A percentile compares a stretch with the other conserved stretches of the same genome.
These are phyloP conservation scores for Ambispora gerdemannii DNA, from an alignment of 192 early-diverging fungal genomes.

Conservation along the genomic window DNA sequence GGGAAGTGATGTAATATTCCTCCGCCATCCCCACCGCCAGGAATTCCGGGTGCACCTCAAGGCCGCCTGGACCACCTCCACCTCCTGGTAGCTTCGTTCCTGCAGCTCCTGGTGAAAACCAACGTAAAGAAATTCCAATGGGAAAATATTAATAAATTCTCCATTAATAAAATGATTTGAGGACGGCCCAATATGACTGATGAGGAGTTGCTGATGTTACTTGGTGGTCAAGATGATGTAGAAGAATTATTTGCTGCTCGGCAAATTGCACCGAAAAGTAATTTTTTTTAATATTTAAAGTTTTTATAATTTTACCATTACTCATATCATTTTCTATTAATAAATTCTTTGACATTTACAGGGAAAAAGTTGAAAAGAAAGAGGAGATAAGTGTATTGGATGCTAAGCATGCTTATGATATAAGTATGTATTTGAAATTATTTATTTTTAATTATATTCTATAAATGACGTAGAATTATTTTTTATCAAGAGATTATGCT, in stretches of 20 bases:
- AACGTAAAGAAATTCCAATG: slow-evolving; percentile 75
- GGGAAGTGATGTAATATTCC: slow-evolving; percentile 39
- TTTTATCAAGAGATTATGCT: slow-evolving; percentile 22
- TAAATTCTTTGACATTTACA: not conserved
- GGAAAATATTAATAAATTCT: slow-evolving; percentile 70
- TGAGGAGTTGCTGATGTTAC: slow-evolving; percentile 46
- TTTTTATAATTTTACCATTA: not conserved
- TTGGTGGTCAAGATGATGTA: slow-evolving; percentile 52
- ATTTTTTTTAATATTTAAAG: not conserved
- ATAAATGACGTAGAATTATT: no score
- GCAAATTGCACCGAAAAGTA: slow-evolving; percentile 44
- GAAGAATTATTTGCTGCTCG: slow-evolving; percentile 75
- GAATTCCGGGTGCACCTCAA: no score
- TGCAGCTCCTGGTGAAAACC: slow-evolving; percentile 47
- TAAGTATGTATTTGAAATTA: no score
- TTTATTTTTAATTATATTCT: no score
- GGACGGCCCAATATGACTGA: slow-evolving; percentile 47
- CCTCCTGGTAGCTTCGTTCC: slow-evolving; percentile 28
- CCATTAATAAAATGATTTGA: slow-evolving; percentile 67
- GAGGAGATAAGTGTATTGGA: slow-evolving; percentile 70
- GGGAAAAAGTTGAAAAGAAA: slow-evolving; percentile 45
- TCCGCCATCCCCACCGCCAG: no score
- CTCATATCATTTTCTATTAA: not conserved
- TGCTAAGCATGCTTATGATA: slow-evolving; percentile 65
- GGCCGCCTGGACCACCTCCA: slow-evolving; percentile 32